These are phyloP conservation scores for Catharanthus roseus DNA, from an alignment of 257 asterid species.

Conservation along the genomic window DNA sequence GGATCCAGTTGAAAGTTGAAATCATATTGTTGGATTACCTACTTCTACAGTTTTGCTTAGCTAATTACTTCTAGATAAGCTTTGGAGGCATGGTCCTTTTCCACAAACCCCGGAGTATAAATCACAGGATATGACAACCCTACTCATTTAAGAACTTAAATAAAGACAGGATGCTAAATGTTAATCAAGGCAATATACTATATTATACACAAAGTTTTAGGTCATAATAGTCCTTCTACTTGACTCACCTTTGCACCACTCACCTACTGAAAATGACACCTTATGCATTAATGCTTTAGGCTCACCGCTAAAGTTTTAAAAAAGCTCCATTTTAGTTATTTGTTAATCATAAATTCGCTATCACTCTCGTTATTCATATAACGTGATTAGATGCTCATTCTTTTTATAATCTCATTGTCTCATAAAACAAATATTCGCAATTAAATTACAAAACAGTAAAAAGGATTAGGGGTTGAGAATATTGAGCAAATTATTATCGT, in stretches of 20 bases:
- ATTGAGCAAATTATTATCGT: too few species aligned
- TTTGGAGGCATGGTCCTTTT: not conserved
- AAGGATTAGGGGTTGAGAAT: too few species aligned
- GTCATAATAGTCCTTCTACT: slow-evolving; percentile 8
- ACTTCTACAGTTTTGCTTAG: slow-evolving; percentile 1
- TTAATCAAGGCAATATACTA: not conserved
- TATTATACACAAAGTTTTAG: not conserved
- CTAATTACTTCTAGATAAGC: slow-evolving; percentile 3
- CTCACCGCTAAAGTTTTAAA: not conserved
- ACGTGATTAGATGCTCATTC: not conserved
- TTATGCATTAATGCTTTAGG: not conserved
- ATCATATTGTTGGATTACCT: slow-evolving; percentile 12
- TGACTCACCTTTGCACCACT: slow-evolving; percentile 6
- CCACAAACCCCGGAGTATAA: slow-evolving; percentile 16
- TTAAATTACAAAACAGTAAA: not conserved
- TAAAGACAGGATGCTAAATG: not conserved
- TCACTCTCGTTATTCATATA: not conserved
- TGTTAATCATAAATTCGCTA: not conserved
- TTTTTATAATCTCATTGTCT: not conserved
- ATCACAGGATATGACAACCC: not conserved
- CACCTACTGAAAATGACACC: not conserved
- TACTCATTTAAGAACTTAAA: not conserved
- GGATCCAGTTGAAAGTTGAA: slow-evolving; percentile 11
- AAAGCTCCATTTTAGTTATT: not conserved
- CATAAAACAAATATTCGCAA: not conserved